phyloP scores from a whole-genome alignment of 1,139 yeast species.

The Chernovozyma sophiae-reginae region DNA sequence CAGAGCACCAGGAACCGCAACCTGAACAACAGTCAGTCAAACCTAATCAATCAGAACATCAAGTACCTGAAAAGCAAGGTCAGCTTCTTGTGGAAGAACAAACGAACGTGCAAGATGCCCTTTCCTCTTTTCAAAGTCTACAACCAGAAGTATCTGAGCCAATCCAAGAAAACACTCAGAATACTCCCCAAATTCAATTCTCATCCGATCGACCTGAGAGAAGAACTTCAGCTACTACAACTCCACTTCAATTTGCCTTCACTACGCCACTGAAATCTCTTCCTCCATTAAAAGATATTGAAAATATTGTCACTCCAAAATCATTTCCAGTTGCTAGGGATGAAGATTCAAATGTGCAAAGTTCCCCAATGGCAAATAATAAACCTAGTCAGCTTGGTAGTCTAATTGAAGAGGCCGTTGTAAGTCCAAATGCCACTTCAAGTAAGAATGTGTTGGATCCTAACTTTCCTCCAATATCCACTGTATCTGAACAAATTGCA shows the following conservation, averaged over 20 bases:
- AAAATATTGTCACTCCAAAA: conserved; percentile 40
- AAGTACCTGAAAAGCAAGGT: neutral
- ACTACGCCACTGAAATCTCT: conserved; percentile 41
- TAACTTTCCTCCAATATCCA: neutral
- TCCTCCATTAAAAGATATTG: conserved; percentile 44
- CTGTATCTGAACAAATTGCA: too few species aligned
- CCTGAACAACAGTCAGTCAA: neutral
- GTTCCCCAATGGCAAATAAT: conserved; percentile 15
- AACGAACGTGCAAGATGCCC: too few species aligned
- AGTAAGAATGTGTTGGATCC: neutral
- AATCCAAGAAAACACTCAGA: neutral
- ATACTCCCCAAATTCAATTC: neutral
- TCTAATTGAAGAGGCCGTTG: neutral
- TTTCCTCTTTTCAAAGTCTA: neutral
- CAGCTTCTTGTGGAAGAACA: too few species aligned
- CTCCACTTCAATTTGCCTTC: conserved; percentile 22
- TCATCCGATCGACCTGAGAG: neutral
- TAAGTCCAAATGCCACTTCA: neutral
- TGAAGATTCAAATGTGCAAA: conserved; percentile 8
- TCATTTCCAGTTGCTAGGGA: conserved; percentile 41
- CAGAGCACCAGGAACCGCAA: neutral
- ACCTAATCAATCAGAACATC: neutral
- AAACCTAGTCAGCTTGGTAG: neutral
- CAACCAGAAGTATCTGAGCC: neutral
- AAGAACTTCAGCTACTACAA: conserved; percentile 1